These are phyloP conservation scores for Phytophthora meadii DNA, from an alignment of 352 stramenopile genomes.

Conservation along the genomic window DNA sequence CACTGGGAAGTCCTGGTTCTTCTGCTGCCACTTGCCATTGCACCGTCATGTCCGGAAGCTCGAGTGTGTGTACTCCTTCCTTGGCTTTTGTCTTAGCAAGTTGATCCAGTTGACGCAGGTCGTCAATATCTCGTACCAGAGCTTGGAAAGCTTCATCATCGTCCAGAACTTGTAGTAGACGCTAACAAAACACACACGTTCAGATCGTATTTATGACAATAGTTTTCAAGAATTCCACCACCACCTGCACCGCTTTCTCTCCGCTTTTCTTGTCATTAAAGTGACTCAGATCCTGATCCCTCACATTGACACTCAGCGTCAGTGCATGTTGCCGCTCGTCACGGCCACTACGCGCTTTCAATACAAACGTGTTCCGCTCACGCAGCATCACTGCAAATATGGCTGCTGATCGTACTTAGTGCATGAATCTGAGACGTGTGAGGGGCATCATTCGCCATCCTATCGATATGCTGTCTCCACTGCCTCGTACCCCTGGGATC, in stretches of 20 bases:
- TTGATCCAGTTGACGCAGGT: conserved; percentile 46
- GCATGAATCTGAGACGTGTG: conserved; percentile 16
- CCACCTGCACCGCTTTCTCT: conserved; percentile 49
- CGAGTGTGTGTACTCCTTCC: conserved; percentile 37
- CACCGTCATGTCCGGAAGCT: conserved; percentile 46
- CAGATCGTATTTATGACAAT: not conserved
- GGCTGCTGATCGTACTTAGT: conserved; percentile 8
- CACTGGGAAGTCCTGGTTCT: conserved; percentile 57
- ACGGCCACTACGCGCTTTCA: conserved; percentile 47
- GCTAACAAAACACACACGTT: conserved; percentile 26
- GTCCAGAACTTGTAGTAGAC: conserved; percentile 57
- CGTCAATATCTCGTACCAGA: conserved; percentile 59
- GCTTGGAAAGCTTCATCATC: conserved; percentile 59
- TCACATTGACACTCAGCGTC: conserved; percentile 62
- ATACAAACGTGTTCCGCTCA: conserved; percentile 68
- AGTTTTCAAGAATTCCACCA: not conserved
- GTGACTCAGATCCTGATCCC: conserved; percentile 59
- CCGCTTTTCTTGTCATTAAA: conserved; percentile 51
- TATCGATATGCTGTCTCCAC: conserved; percentile 62
- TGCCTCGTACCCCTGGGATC: conserved; percentile 56
- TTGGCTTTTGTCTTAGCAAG: conserved; percentile 51
- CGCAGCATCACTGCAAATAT: conserved; percentile 43
- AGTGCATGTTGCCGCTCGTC: conserved; percentile 62
- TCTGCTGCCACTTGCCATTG: conserved; percentile 67
- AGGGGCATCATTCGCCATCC: conserved; percentile 13